A percentile compares a stretch with the other conserved stretches of the same genome.
phyloP scores from a whole-genome alignment of 495 filamentous ascomycete species.

The Poronia punctata region DNA sequence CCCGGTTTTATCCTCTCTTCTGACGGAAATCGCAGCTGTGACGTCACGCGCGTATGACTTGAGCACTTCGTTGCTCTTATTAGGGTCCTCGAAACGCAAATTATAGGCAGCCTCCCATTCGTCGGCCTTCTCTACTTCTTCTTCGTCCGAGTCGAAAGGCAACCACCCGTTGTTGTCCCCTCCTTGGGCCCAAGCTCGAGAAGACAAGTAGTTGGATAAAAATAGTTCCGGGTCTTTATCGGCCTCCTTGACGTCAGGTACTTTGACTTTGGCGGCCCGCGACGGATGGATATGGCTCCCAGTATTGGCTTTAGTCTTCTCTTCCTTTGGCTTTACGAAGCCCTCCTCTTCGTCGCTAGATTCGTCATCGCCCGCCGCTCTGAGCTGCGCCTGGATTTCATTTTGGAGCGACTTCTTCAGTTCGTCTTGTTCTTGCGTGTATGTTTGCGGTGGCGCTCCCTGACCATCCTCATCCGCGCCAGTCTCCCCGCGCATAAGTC shows the following conservation, averaged over 20 bases:
- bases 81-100: constrained; percentile 88
- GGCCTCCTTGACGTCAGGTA: constrained; percentile 64
- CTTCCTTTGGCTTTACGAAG: constrained; percentile 56
- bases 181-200: constrained; percentile 77
- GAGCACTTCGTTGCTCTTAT: constrained; percentile 72
- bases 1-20: constrained; percentile 69
- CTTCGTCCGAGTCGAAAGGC: constrained; percentile 88
- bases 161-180: constrained; percentile 50
- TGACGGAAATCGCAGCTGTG: constrained; percentile 69
- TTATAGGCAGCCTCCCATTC: constrained; percentile 92
- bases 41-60: constrained; percentile 83
- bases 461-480: constrained; percentile 54
- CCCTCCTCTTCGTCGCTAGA: constrained; percentile 60
- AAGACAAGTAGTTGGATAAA: constrained; percentile 79
- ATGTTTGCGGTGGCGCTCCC: constrained; percentile 54
- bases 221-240: constrained; percentile 88
- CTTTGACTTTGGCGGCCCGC: constrained; percentile 38
- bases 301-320: constrained; percentile 13
- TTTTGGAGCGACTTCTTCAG: constrained; percentile 68
- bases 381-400: constrained; percentile 65
- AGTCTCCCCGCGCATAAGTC: constrained; percentile 59
- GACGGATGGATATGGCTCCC: constrained; percentile 39
- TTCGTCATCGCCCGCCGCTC: constrained; percentile 39
- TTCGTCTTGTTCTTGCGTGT: constrained; percentile 76
- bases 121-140: constrained; percentile 74